Evolutionary conservation across 306 rosid genomes (phyloP).

Genomic region (Malus sylvestris): DNA sequence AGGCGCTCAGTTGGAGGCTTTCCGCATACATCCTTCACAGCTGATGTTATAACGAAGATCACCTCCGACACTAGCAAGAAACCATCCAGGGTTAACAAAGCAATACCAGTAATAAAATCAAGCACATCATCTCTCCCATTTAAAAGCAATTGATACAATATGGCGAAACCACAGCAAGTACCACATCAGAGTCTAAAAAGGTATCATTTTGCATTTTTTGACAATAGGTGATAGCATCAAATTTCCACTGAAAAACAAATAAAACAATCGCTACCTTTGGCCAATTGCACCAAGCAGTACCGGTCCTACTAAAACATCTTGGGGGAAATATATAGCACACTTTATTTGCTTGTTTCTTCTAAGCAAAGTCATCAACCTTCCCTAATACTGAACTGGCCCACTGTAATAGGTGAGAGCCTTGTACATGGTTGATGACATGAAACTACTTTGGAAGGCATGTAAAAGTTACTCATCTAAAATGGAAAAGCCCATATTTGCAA

Average conservation of each 20-base stretch:
- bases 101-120: background rate
- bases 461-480: background rate
- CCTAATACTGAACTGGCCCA: background rate
- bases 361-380: background rate
- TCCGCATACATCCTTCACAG: conserved; percentile 87
- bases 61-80: conserved; percentile 72
- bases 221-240: background rate
- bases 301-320: background rate
- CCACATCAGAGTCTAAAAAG: background rate
- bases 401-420: background rate
- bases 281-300: background rate
- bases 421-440: background rate
- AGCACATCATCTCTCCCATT: background rate
- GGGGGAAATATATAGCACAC: background rate
- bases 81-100: background rate
- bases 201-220: background rate
- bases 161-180: background rate
- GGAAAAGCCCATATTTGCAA: background rate
- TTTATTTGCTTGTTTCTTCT: background rate
- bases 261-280: background rate
- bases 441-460: background rate
- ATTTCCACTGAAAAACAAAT: background rate
- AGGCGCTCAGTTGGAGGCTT: conserved; percentile 85
- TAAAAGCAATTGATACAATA: background rate
- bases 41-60: conserved; percentile 72